Conservation (phyloP, 2,329 filamentous ascomycete genomes). For the Phialemoniopsis sp. region DNA sequence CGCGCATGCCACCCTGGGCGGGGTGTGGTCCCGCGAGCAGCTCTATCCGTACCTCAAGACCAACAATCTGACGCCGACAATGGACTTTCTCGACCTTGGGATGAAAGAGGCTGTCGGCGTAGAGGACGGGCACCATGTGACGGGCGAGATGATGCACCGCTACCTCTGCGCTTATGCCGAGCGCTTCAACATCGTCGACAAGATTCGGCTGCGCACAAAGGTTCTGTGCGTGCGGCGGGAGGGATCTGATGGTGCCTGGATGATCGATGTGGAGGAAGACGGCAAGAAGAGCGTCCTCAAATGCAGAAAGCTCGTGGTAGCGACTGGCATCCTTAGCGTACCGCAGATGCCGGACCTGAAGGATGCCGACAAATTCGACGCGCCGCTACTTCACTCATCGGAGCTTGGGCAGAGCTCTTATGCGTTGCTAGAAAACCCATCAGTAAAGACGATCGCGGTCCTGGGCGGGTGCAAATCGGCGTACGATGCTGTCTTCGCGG, state of each 20-base stretch:
- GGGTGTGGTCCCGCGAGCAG: slow-evolving; percentile 34
- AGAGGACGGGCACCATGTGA: slow-evolving; percentile 50
- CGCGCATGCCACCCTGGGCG: slow-evolving; percentile 28
- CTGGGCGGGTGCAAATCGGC: slow-evolving; percentile 60
- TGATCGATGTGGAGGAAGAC: slow-evolving; percentile 11
- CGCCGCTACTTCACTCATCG: slow-evolving; percentile 53
- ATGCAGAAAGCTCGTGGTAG: slow-evolving; percentile 51
- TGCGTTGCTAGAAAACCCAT: slow-evolving; percentile 24
- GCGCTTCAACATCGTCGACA: slow-evolving; percentile 42
- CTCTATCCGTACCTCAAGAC: slow-evolving; percentile 36
- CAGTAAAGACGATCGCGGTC: slow-evolving; percentile 37
- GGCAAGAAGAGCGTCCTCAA: slow-evolving; percentile 9
- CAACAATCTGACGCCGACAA: slow-evolving; percentile 34
- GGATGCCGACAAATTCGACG: slow-evolving; percentile 43
- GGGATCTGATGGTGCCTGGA: slow-evolving; percentile 22
- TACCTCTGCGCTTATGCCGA: slow-evolving; percentile 55
- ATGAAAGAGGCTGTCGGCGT: slow-evolving; percentile 30
- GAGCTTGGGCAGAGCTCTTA: slow-evolving; percentile 35
- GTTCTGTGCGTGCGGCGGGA: slow-evolving; percentile 43
- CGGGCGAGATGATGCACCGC: slow-evolving; percentile 47
- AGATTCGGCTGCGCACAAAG: slow-evolving; percentile 43
- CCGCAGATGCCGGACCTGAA: slow-evolving; percentile 48
- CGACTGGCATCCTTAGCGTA: slow-evolving; percentile 56
- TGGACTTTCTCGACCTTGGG: slow-evolving; percentile 31
- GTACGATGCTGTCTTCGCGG: slow-evolving; percentile 59